A percentile compares a stretch with the other conserved stretches of the same genome.
phyloP scores from a whole-genome alignment of 768 basidiomycete species.

The Agaricus subrufescens region DNA sequence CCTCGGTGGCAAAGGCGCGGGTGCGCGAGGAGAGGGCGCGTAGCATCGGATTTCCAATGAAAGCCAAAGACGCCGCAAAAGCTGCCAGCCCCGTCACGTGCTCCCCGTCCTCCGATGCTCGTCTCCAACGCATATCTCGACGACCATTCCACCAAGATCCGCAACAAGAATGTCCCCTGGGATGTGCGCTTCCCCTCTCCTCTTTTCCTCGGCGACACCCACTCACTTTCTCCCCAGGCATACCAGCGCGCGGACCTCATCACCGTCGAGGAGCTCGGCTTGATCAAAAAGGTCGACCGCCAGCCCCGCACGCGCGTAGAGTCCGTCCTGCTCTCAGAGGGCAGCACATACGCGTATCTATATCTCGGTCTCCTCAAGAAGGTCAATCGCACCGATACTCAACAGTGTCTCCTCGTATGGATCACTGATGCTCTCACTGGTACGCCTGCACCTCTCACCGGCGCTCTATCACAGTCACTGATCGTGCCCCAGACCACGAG shows the following conservation, averaged over 20 bases:
- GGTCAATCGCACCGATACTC: constrained; percentile 78
- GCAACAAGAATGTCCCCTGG: constrained; percentile 92
- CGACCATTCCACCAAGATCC: constrained; percentile 82
- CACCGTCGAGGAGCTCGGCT: constrained; percentile 77
- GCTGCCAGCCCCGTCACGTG: background rate
- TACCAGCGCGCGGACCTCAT: constrained; percentile 93
- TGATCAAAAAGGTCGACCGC: constrained; percentile 89
- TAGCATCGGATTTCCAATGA: too few relatives aligned
- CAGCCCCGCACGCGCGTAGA: constrained; percentile 72
- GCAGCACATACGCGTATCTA: constrained; percentile 75
- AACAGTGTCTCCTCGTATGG: constrained; percentile 81
- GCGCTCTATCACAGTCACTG: background rate
- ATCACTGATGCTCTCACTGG: constrained; percentile 87
- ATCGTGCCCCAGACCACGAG: constrained; percentile 63
- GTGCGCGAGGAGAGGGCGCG: too few relatives aligned
- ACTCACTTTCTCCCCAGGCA: constrained; percentile 47
- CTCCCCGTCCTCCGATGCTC: constrained; percentile 43
- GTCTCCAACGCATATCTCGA: constrained; percentile 84
- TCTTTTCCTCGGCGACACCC: background rate
- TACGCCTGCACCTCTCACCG: constrained; percentile 24
- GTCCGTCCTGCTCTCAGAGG: constrained; percentile 77
- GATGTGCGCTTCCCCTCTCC: constrained; percentile 52
- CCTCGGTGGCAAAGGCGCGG: constrained; percentile 27
- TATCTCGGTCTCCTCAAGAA: constrained; percentile 88
- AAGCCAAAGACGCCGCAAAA: too few relatives aligned